Base-by-base conservation (phyloP, 768 basidiomycete genomes). In the Podaxis sp. region DNA sequence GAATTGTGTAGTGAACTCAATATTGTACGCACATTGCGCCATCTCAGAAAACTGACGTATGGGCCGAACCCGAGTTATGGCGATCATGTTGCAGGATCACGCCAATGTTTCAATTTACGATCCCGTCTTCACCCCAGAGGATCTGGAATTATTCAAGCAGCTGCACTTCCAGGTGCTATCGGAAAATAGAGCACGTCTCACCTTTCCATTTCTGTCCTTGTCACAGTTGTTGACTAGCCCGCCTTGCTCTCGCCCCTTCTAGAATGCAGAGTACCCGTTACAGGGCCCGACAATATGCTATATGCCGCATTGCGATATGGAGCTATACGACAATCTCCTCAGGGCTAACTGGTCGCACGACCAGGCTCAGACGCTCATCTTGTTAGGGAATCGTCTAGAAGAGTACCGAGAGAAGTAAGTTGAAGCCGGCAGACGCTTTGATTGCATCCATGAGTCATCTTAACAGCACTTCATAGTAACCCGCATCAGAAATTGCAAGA, bases 291-390 rank as follows among this genome's bases (percentile, higher is more conserved):
- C 88, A 52, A 77, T 93, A 59, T 76, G 87, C 58, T 91, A 84
- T 75, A 90, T 91, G 89, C 90, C 89, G 22, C 90, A 92, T 72
- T 91, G 91, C 71, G 88, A 90, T 69, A 69, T 88, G 72, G 80
- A 80, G 64, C 78, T 92, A 28, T 90, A 91, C 71, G 89, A 93
- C 70, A 79, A 75, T 66, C 69, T 91, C 50, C 73, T 92, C 60
- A 79, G 80, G 62, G 79, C 80, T 12, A 91, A 90, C 70, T 89
- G 87, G 87, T 74, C 77, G 51, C 69, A 63, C 30, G 76, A 77
- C 30, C 74, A 74, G 22, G 72, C 90, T 56, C 69, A 76, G 61
- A 77, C 75, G 62, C 68, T 87, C 24, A 68, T 90, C 58, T 76
- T 93, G 58, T 68, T 93, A 64, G 87, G 85, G 60, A 93, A 93